phyloP scores from a whole-genome alignment of 2,329 filamentous ascomycete genomes.

The Cordyceps militaris region DNA sequence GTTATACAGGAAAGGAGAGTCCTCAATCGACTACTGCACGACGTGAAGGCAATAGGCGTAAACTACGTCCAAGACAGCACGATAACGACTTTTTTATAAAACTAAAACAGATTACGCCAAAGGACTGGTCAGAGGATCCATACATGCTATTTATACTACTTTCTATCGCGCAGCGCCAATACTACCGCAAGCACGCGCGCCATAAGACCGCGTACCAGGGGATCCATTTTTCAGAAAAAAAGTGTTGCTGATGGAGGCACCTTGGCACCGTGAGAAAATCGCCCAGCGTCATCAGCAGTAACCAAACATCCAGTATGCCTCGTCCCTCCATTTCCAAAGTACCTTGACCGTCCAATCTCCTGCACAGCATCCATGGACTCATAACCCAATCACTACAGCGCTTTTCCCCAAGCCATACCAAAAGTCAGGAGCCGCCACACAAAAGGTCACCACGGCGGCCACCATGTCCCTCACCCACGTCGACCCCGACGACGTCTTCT shows the following conservation, averaged over 20 bases:
- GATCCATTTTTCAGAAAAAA: not conserved
- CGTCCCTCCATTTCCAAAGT: no score
- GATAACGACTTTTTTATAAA: not conserved
- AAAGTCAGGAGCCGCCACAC: not conserved
- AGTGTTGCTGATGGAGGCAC: not conserved
- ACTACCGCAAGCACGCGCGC: not conserved
- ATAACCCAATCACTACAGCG: not conserved
- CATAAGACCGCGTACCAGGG: not conserved
- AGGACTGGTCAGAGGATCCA: not conserved
- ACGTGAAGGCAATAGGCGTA: not conserved
- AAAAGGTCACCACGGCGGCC: not conserved
- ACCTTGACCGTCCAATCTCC: not conserved
- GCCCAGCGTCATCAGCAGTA: not conserved
- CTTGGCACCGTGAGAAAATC: not conserved
- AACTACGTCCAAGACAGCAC: not conserved
- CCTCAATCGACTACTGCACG: not conserved
- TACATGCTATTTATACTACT: not conserved
- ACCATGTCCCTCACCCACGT: constrained; percentile 12
- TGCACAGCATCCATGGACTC: not conserved
- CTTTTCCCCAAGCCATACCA: not conserved
- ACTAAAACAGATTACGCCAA: not conserved
- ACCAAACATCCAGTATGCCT: not conserved
- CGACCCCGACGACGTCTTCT: constrained; percentile 11
- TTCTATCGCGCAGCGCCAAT: not conserved
- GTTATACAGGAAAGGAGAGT: not conserved